phyloP scores from a whole-genome alignment of 345 rosid genomes.

The Citrus hindsii region DNA sequence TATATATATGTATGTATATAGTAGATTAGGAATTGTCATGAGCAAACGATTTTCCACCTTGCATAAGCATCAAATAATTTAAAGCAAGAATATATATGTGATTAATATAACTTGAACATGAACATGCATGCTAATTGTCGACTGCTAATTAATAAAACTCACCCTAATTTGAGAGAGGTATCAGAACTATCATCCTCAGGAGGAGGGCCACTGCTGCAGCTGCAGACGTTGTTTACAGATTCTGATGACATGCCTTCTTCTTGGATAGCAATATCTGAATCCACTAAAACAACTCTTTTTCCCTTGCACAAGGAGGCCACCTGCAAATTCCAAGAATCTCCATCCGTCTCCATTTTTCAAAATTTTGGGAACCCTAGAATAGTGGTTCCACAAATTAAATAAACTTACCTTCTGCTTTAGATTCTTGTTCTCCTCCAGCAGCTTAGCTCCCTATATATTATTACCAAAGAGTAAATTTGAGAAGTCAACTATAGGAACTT shows the following conservation, averaged over 20 bases:
- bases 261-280: slow-evolving; percentile 27
- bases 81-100: neutral
- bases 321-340: slow-evolving; percentile 20
- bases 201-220: slow-evolving; percentile 60
- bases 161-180: slow-evolving; percentile 57
- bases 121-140: neutral
- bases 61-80: too few relatives aligned
- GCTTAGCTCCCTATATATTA: slow-evolving; percentile 41
- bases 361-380: neutral
- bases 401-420: slow-evolving; percentile 45
- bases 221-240: slow-evolving; percentile 47
- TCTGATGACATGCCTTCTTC: slow-evolving; percentile 70
- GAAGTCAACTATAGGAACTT: too few relatives aligned
- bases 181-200: slow-evolving; percentile 53
- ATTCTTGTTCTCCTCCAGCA: slow-evolving; percentile 54
- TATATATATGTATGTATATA: too few relatives aligned
- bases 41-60: too few relatives aligned
- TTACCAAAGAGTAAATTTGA: neutral
- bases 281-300: slow-evolving; percentile 17
- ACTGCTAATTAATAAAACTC: neutral
- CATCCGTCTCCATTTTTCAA: neutral
- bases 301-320: slow-evolving; percentile 31
- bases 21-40: neutral
- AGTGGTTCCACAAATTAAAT: neutral
- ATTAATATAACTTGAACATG: too few relatives aligned